phyloP scores from a whole-genome alignment of 1,139 yeast genomes.

The Diutina siamensis region DNA sequence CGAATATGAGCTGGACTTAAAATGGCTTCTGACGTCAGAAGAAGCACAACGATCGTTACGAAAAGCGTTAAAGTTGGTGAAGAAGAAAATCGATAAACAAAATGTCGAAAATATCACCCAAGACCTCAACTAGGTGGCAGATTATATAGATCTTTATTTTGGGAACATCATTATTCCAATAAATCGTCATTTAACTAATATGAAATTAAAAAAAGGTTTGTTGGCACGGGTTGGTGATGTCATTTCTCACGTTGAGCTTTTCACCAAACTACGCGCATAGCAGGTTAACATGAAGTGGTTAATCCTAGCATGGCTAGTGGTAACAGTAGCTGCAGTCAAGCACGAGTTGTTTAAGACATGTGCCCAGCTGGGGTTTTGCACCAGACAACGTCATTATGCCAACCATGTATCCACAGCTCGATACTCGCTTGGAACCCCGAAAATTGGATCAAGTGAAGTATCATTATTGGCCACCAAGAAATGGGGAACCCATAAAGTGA shows the following conservation, averaged over 20 bases:
- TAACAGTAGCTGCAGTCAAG: constrained; percentile 38
- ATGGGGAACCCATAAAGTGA: constrained; percentile 22
- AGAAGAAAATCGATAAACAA: background rate
- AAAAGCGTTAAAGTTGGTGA: background rate
- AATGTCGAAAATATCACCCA: background rate
- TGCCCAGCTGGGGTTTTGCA: constrained; percentile 75
- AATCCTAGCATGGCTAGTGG: constrained; percentile 7
- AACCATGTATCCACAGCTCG: constrained; percentile 30
- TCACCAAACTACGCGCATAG: background rate
- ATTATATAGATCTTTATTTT: no score
- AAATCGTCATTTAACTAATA: no score
- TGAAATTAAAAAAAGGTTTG: no score
- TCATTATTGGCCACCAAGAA: constrained; percentile 36
- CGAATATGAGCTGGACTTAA: background rate
- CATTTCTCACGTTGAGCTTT: no score
- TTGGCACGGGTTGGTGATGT: no score
- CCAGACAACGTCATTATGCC: constrained; percentile 69
- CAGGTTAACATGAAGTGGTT: background rate
- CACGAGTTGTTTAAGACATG: constrained; percentile 70
- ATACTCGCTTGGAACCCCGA: constrained; percentile 39
- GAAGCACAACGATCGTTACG: background rate
- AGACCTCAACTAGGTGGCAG: no score
- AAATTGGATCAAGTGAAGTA: constrained; percentile 19
- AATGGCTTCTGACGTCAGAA: background rate
- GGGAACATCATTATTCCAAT: no score